Evolutionary conservation across 192 early-diverging fungal species (phyloP).

Genomic region (Endogone sp.): DNA sequence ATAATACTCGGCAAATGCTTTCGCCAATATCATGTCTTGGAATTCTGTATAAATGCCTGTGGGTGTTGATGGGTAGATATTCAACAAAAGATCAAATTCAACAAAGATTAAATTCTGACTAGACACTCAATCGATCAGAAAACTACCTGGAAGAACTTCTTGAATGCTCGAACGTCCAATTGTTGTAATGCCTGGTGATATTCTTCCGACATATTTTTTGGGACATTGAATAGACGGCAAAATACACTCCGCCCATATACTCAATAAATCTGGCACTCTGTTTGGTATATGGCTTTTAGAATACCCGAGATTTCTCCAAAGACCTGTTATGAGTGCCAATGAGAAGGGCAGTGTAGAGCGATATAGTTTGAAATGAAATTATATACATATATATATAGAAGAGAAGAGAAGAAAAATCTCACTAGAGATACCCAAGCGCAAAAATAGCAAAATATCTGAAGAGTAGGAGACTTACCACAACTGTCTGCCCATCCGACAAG

Average conservation of each 20-base stretch:
- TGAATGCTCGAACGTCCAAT: slow-evolving; percentile 61
- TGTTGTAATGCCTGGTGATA: slow-evolving; percentile 74
- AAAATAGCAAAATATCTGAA: neutral
- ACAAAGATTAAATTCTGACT: neutral
- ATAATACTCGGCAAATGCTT: too few species aligned
- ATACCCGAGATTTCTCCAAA: slow-evolving; percentile 54
- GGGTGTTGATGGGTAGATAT: too few species aligned
- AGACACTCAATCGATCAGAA: neutral
- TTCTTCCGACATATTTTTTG: slow-evolving; percentile 52
- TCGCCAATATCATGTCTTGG: slow-evolving; percentile 24
- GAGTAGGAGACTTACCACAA: slow-evolving; percentile 45
- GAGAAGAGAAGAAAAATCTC: too few species aligned
- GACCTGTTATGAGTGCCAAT: slow-evolving; percentile 20
- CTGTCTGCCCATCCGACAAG: slow-evolving; percentile 68
- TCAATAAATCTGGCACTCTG: slow-evolving; percentile 56
- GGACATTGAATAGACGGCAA: slow-evolving; percentile 69
- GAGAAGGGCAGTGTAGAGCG: neutral
- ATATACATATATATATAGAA: too few species aligned
- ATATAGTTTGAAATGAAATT: neutral
- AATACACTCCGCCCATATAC: slow-evolving; percentile 54
- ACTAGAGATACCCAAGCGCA: neutral
- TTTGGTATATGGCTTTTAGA: slow-evolving; percentile 48
- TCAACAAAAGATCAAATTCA: neutral
- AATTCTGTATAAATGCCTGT: slow-evolving; percentile 43
- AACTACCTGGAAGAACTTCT: slow-evolving; percentile 68